Evolutionary conservation across 1,284 basidiomycete species (phyloP), one percentile per base, ranked within the genome.

Genomic region (Sanguinoderma infundibulare): DNA sequence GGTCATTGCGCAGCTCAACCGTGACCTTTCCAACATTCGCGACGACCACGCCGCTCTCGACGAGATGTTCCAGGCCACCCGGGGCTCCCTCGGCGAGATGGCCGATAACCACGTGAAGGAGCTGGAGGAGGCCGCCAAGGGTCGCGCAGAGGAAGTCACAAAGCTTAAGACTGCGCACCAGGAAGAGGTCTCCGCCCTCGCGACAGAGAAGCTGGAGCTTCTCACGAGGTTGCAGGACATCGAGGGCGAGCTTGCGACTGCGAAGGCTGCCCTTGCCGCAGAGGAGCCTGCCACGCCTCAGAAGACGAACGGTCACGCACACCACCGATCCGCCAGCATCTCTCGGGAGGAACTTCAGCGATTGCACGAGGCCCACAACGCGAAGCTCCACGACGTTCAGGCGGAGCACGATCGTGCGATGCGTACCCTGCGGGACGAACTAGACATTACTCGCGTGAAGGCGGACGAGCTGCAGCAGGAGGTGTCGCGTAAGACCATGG

Each of bases 331-430:
- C 20, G 77, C 83, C 40, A 81, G 79, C 10, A 84, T 91, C 10
- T 84, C 89, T 38, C 87, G 86, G 68, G 90, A 93, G 64, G 90
- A 93, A 60, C 76, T 94, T 49, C 85, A 87, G 72, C 84, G 81
- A 69, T 75, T 90, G 72, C 90, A 92, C 67, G 89, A 92, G 72
- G 92, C 91, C 6, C 92, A 92, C 73, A 94, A 91, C 70, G 79
- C 89, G 65, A 94, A 90, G 78, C 77, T 95, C 69, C 81, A 90
- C 64, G 92, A 95, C 73, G 71, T 95, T 61, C 81, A 91, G 70
- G 86, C 89, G 34, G 84, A 85, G 49, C 87, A 94, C 69, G 87
- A 89, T 53, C 87, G 86, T 68, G 78, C 79, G 36, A 76, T 89
- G 55, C 84, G 83, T 68, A 79, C 72, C 22, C 59, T 92, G 51